These are phyloP conservation scores for Hericium rajendrae DNA, from an alignment of 768 basidiomycete species.

Conservation along the genomic window DNA sequence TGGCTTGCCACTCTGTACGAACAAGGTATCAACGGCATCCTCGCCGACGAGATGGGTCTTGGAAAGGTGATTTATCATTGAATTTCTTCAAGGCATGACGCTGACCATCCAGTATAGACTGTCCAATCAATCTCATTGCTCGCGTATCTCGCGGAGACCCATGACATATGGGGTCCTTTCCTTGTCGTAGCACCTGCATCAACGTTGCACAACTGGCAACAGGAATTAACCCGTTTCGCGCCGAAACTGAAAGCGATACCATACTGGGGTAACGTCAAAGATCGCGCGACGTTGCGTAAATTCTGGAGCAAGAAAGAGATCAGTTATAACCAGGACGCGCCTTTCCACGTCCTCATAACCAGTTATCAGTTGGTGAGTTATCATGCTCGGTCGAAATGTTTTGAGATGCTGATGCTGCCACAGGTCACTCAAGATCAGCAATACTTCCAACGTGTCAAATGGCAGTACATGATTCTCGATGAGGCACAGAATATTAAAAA, in stretches of 20 bases:
- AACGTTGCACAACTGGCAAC: conserved; percentile 98
- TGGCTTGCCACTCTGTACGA: conserved; percentile 98
- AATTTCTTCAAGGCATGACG: conserved; percentile 14
- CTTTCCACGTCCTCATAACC: conserved; percentile 94
- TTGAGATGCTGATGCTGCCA: background rate
- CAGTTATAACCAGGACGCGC: conserved; percentile 89
- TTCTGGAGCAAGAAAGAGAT: conserved; percentile 99
- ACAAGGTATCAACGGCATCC: conserved; percentile 98
- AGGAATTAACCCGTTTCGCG: conserved; percentile 93
- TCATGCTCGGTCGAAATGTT: background rate
- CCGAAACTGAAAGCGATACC: conserved; percentile 90
- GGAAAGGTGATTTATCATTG: conserved; percentile 50
- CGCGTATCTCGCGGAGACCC: conserved; percentile 91
- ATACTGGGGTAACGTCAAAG: conserved; percentile 97
- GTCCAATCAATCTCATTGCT: conserved; percentile 96
- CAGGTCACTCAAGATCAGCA: conserved; percentile 95
- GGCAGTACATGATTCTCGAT: conserved; percentile 99
- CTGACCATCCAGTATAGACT: conserved; percentile 41
- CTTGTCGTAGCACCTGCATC: conserved; percentile 95
- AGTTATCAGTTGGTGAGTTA: conserved; percentile 83
- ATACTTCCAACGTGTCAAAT: conserved; percentile 94
- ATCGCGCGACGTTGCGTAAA: conserved; percentile 86
- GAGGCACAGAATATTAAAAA: conserved; percentile 99
- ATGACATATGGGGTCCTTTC: conserved; percentile 99
- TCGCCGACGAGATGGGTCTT: conserved; percentile 98